These are phyloP conservation scores for Apiospora kogelbergensis DNA, from an alignment of 2,329 filamentous ascomycete species.

Conservation along the genomic window DNA sequence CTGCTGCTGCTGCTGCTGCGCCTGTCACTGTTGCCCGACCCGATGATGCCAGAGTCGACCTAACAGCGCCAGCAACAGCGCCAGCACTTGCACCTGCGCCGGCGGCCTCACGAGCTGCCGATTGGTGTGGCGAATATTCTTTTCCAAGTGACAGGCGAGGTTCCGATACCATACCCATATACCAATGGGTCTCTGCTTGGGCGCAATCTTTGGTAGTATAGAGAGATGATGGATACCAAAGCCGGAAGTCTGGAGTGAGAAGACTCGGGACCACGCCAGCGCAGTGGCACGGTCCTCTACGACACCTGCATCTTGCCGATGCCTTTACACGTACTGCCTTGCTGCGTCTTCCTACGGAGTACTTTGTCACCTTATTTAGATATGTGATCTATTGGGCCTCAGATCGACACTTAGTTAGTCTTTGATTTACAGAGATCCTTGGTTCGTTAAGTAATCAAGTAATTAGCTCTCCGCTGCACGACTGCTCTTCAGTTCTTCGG, in stretches of 20 bases:
- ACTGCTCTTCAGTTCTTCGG: neutral
- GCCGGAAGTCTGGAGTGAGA: neutral
- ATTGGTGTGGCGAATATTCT: slow-evolving; percentile 13
- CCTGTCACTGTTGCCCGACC: slow-evolving; percentile 17
- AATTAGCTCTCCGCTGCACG: neutral
- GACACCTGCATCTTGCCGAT: neutral
- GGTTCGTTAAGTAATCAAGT: neutral
- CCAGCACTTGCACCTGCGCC: slow-evolving; percentile 8
- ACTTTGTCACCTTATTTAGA: neutral
- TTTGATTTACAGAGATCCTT: neutral
- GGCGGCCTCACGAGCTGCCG: neutral
- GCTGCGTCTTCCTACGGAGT: neutral
- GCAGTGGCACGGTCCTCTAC: slow-evolving; percentile 1
- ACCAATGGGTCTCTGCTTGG: neutral
- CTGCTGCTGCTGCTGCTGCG: neutral
- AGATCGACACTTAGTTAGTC: neutral
- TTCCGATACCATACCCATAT: neutral
- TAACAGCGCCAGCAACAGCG: slow-evolving; percentile 19
- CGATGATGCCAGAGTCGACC: slow-evolving; percentile 14
- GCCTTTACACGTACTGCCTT: too few species aligned
- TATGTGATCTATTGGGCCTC: neutral
- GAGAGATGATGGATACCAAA: neutral
- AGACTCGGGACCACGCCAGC: neutral
- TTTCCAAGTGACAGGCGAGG: slow-evolving; percentile 15
- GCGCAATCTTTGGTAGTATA: neutral